A percentile compares a stretch with the other conserved stretches of the same genome.
Conservation (phyloP, 169 alveolate genomes). For the Besnoitia besnoiti region DNA sequence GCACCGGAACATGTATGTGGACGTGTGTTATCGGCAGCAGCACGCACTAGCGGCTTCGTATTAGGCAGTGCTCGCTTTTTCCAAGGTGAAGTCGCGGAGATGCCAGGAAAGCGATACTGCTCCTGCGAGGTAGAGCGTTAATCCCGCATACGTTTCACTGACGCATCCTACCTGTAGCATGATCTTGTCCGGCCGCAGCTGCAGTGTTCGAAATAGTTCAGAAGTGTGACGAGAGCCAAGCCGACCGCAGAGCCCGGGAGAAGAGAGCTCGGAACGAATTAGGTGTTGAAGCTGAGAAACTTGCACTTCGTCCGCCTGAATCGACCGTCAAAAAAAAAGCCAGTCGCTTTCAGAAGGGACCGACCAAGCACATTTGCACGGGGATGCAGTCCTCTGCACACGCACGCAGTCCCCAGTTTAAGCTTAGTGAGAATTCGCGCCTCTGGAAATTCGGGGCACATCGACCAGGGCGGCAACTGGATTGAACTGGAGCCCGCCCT, state of each 20-base stretch:
- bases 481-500: too few relatives aligned
- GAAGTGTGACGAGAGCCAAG: background rate
- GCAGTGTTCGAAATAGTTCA: background rate
- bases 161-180: background rate
- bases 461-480: too few relatives aligned
- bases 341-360: too few relatives aligned
- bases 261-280: constrained; percentile 7
- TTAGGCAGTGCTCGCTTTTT: too few relatives aligned
- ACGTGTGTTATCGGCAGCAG: too few relatives aligned
- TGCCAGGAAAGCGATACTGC: background rate
- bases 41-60: too few relatives aligned
- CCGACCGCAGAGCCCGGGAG: background rate
- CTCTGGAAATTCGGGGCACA: too few relatives aligned
- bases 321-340: background rate
- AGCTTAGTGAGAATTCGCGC: too few relatives aligned
- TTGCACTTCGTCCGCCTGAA: background rate
- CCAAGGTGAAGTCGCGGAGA: too few relatives aligned
- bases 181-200: constrained; percentile 7
- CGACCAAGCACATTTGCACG: too few relatives aligned
- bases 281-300: background rate
- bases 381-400: too few relatives aligned
- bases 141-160: background rate
- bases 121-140: background rate
- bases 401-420: too few relatives aligned
- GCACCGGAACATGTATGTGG: background rate